Conservation (phyloP, 1,284 basidiomycete genomes). For the Calocybe gambosa region DNA sequence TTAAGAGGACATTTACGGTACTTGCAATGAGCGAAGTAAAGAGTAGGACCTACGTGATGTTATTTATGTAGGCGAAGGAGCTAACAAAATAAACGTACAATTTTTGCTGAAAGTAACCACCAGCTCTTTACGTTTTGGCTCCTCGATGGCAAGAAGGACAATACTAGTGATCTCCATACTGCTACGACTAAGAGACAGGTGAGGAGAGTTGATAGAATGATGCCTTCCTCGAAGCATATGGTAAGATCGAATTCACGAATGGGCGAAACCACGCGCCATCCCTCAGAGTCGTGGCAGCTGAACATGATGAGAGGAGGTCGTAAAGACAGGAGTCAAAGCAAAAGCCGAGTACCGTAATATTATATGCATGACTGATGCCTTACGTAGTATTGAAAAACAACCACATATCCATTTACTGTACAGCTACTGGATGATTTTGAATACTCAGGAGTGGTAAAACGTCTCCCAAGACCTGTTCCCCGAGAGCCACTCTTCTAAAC, state of each 20-base stretch:
- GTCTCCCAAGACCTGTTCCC: constrained; percentile 50
- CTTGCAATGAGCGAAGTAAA: constrained; percentile 36
- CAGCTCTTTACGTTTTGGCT: constrained; percentile 32
- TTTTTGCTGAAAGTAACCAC: constrained; percentile 51
- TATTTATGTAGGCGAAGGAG: background rate
- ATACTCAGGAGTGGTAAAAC: constrained; percentile 54
- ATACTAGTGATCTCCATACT: constrained; percentile 29
- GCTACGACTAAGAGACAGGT: constrained; percentile 41
- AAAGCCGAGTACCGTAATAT: background rate
- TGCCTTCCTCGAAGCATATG: constrained; percentile 76
- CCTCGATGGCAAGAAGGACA: constrained; percentile 19
- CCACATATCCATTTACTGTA: no score
- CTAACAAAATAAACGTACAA: constrained; percentile 40
- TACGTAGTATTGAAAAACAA: background rate
- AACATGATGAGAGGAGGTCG: constrained; percentile 28
- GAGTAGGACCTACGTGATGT: constrained; percentile 35
- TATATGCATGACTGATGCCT: background rate
- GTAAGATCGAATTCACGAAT: constrained; percentile 73
- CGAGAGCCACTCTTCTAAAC: constrained; percentile 69
- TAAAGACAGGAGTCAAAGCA: background rate
- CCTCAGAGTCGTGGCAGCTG: constrained; percentile 46
- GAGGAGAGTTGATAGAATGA: constrained; percentile 53
- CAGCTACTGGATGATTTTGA: constrained; percentile 19
- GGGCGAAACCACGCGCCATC: constrained; percentile 60
- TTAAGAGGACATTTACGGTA: constrained; percentile 32